Evolutionary conservation across 176 grass and related monocot genomes (phyloP), one percentile per base, ranked within the genome.

Genomic region (Carex littledalei): DNA sequence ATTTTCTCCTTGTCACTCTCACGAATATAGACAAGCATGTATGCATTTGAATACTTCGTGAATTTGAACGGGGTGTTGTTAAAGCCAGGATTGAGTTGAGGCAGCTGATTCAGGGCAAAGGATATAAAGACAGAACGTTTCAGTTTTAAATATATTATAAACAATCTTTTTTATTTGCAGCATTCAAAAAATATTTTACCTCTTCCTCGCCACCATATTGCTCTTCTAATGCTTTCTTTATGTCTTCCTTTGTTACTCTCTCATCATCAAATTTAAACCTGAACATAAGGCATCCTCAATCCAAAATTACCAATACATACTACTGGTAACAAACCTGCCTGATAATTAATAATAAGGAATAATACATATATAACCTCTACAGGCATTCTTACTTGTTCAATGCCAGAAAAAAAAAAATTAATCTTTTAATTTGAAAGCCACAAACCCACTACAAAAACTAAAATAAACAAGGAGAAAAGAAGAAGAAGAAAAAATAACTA

Each of bases 201-300:
- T 98, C 95, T 90, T 98, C 95, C 79, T 94, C 95, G 20, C 92
- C 92, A 69, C 92, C 95, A 78, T 98, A 98, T 72, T 98, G 95
- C 41, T 98, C 92, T 90, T 98, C 95, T 56, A 98, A 71, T 75
- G 92, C 95, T 81, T 89, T 98, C 75, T 98, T 94, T 54, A 81
- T 81, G 85, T 94, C 92, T 91, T 98, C 95, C 91, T 98, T 98
- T 81, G 95, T 98, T 86, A 98, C 92, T 56, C 91, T 84, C 79
- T 94, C 95, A 88, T 98, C 92, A 53, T 98, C 95, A 91, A 98
- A 98, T 85, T 94, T 98, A 84, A 91, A 98, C 95, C 95, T 98
- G 85, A 76, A 67, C n/a, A 60, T 18, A 71, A 70, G 61, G 88
- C 32, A 54, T 77, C 24, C 43, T 15, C 56, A 60, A 49, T 49